A percentile compares a stretch with the other conserved stretches of the same genome.
Conservation (phyloP, 2,329 filamentous ascomycete genomes). For the Penicillium psychrosexuale region DNA sequence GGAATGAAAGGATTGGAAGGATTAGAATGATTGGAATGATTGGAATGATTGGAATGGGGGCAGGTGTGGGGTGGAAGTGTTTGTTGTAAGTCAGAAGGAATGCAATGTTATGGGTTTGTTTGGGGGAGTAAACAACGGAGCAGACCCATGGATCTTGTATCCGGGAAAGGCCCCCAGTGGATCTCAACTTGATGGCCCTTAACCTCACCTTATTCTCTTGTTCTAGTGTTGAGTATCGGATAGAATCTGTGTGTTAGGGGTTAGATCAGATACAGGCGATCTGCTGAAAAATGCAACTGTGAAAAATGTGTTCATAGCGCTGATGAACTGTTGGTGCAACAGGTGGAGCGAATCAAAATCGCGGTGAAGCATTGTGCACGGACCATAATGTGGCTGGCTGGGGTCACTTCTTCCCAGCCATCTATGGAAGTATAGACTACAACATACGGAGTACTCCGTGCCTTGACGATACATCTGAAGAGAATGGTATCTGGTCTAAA, state of each 20-base stretch:
- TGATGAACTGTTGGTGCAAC: constrained; percentile 17
- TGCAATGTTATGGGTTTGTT: constrained; percentile 28
- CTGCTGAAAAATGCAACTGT: background rate
- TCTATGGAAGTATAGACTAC: background rate
- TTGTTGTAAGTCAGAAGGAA: constrained; percentile 6
- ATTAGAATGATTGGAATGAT: constrained; percentile 10
- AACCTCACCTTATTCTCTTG: background rate
- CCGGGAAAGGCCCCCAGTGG: constrained; percentile 2
- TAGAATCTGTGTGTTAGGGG: background rate
- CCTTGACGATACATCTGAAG: background rate
- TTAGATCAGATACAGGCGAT: constrained; percentile 3
- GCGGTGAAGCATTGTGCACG: constrained; percentile 26
- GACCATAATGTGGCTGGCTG: constrained; percentile 17
- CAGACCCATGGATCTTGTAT: constrained; percentile 10
- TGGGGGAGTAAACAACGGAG: constrained; percentile 15
- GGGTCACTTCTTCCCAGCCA: constrained; percentile 7
- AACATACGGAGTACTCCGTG: background rate
- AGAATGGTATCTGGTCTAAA: background rate
- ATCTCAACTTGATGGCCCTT: constrained; percentile 1
- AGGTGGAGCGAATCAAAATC: constrained; percentile 29
- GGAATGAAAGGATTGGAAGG: constrained; percentile 19
- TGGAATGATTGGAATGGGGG: constrained; percentile 8
- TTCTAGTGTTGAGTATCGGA: background rate
- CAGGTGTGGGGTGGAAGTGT: constrained; percentile 2
- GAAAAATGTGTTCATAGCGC: constrained; percentile 10